These are phyloP conservation scores for Tolypocladium tropicale DNA, from an alignment of 2,329 filamentous ascomycete genomes.

Conservation along the genomic window DNA sequence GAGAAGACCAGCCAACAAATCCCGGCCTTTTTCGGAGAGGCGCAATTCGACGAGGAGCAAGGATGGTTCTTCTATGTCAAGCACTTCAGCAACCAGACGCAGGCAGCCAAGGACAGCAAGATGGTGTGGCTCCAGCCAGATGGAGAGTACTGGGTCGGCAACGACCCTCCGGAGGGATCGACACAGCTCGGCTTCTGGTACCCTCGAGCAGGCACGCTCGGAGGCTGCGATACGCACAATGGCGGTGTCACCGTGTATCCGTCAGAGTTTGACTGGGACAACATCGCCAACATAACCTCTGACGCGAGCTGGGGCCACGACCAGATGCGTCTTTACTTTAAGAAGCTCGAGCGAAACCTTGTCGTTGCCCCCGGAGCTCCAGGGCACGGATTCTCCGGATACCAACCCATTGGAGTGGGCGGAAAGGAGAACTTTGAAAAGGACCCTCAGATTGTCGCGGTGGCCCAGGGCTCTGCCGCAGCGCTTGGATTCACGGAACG, in stretches of 20 bases:
- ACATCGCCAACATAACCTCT: constrained; percentile 28
- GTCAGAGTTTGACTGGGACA: constrained; percentile 28
- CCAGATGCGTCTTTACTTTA: constrained; percentile 31
- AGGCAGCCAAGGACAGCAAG: constrained; percentile 40
- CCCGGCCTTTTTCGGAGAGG: constrained; percentile 16
- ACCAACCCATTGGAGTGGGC: constrained; percentile 13
- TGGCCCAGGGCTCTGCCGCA: constrained; percentile 13
- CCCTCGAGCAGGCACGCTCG: constrained; percentile 32
- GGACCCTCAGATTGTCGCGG: constrained; percentile 25
- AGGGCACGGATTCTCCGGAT: constrained; percentile 32
- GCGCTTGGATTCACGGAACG: not conserved
- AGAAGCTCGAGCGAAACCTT: constrained; percentile 30
- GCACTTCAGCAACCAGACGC: constrained; percentile 41
- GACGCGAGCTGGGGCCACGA: constrained; percentile 29
- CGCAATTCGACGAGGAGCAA: constrained; percentile 10
- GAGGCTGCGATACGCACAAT: constrained; percentile 27
- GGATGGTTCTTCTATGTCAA: constrained; percentile 52
- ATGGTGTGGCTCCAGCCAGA: constrained; percentile 24
- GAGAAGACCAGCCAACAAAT: constrained; percentile 14
- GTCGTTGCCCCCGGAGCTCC: constrained; percentile 25
- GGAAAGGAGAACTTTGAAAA: constrained; percentile 9
- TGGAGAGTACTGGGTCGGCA: constrained; percentile 21
- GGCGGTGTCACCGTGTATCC: constrained; percentile 28
- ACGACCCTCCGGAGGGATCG: constrained; percentile 24
- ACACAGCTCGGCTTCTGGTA: constrained; percentile 31